phyloP scores from a whole-genome alignment of 169 alveolate species.

The Plasmodium ovale region DNA sequence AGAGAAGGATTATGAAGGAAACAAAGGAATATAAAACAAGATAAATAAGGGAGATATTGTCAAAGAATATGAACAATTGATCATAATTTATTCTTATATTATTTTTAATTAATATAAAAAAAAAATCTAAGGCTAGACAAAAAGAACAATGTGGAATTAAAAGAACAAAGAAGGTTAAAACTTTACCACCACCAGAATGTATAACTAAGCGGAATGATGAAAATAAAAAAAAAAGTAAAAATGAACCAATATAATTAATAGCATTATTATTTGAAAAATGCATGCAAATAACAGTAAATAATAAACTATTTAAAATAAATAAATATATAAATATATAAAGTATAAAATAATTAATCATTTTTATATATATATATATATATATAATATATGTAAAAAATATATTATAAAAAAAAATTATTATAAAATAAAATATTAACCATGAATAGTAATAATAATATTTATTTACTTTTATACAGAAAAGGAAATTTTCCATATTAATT shows the following conservation, averaged over 20 bases:
- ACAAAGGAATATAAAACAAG: constrained; percentile 20
- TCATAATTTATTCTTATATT: constrained; percentile 12
- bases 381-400: constrained; percentile 25
- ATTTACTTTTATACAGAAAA: constrained; percentile 58
- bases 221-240: constrained; percentile 42
- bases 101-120: constrained; percentile 55
- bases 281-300: constrained; percentile 61
- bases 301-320: constrained; percentile 45
- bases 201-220: constrained; percentile 70
- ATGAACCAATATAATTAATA: constrained; percentile 62
- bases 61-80: constrained; percentile 32
- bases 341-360: constrained; percentile 33
- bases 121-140: constrained; percentile 60
- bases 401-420: constrained; percentile 49
- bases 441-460: constrained; percentile 67
- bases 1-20: constrained; percentile 24
- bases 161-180: constrained; percentile 10
- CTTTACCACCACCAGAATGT: constrained; percentile 21
- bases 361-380: constrained; percentile 20
- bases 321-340: constrained; percentile 13
- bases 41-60: constrained; percentile 32
- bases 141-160: constrained; percentile 58
- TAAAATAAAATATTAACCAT: constrained; percentile 49
- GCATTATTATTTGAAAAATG: constrained; percentile 47
- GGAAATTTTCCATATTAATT: constrained; percentile 40